phyloP scores from a whole-genome alignment of 805 yeast species.

The Candida adriatica region DNA sequence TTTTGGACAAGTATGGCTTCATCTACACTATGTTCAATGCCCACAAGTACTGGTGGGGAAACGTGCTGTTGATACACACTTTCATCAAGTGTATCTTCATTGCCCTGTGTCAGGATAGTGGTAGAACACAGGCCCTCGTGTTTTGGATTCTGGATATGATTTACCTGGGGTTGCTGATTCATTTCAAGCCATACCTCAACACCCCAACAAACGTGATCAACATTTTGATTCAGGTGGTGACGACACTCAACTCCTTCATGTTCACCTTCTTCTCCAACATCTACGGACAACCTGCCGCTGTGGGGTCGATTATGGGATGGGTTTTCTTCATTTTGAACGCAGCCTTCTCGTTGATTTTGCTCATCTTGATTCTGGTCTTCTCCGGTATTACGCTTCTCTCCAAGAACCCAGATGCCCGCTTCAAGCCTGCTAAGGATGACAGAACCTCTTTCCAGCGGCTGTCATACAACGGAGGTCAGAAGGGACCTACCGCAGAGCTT shows the following conservation, averaged over 20 bases:
- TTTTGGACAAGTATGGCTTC: conserved; percentile 78
- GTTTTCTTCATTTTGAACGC: conserved; percentile 85
- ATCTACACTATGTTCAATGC: conserved; percentile 88
- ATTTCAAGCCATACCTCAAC: conserved; percentile 70
- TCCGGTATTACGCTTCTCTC: conserved; percentile 57
- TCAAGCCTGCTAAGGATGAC: conserved; percentile 86
- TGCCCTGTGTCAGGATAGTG: conserved; percentile 72
- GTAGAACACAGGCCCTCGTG: conserved; percentile 74
- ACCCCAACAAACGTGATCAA: conserved; percentile 73
- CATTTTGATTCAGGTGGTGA: conserved; percentile 66
- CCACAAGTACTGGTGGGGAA: conserved; percentile 75
- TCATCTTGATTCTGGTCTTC: conserved; percentile 63
- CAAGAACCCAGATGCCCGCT: conserved; percentile 83
- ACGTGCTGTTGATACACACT: conserved; percentile 51
- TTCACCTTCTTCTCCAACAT: conserved; percentile 82
- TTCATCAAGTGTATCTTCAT: conserved; percentile 67
- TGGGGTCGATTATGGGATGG: conserved; percentile 86
- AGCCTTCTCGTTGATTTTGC: conserved; percentile 70
- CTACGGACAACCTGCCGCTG: conserved; percentile 74
- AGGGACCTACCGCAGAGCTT: conserved; percentile 41
- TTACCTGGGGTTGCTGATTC: conserved; percentile 58
- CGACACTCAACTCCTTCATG: conserved; percentile 71
- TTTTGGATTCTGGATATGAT: conserved; percentile 70
- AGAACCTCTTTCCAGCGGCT: conserved; percentile 77
- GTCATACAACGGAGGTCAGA: conserved; percentile 24